Evolutionary conservation across 1,284 basidiomycete genomes (phyloP), one percentile per base, ranked within the genome.

Genomic region (Marasmius sp.): DNA sequence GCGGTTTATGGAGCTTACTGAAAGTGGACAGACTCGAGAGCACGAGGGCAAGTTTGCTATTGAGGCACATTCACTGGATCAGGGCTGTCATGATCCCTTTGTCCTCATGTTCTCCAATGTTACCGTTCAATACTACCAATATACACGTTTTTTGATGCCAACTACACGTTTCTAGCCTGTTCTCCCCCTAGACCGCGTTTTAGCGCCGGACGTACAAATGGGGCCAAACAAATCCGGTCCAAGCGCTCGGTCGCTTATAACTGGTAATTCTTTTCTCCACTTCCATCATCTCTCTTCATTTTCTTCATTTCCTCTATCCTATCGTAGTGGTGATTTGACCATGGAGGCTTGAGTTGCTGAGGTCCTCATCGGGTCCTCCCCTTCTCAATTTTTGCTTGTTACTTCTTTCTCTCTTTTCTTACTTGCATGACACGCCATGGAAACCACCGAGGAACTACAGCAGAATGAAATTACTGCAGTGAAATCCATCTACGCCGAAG

Each of bases 401-500:
- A 27, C 27, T 27, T 27, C 27, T 27, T 27, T 27, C 27, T 27
- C 27, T 61, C 59, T 65, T 65, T 65, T 64, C 60, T 66, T 65
- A 53, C 37, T 62, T 66, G 58, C 65, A 61, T 58, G 47, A 62
- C 48, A 71, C 67, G 66, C 69, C 73, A 91, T 91, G 89, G 89
- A 89, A 74, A 81, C 85, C 65, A 80, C 82, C 65, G 85, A 88
- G 77, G 87, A 90, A 79, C 78, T 81, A 71, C 90, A 92, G 76
- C 79, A 86, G 66, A 76, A 84, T 65, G 91, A 93, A 80, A 88
- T 92, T 67, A 89, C 86, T 57, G 89, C 85, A 49, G 79, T 93
- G 65, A 84, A 86, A 74, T 88, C 90, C 64, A 93, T 93, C 64
- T 93, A 89, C 76, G 88, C 80, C 66, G 82, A 89, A 64, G 86